Percentiles rank a stretch among this genome's conserved stretches.
Conservation (phyloP, 2,329 filamentous ascomycete genomes). For the Knoxdaviesia proteae region DNA sequence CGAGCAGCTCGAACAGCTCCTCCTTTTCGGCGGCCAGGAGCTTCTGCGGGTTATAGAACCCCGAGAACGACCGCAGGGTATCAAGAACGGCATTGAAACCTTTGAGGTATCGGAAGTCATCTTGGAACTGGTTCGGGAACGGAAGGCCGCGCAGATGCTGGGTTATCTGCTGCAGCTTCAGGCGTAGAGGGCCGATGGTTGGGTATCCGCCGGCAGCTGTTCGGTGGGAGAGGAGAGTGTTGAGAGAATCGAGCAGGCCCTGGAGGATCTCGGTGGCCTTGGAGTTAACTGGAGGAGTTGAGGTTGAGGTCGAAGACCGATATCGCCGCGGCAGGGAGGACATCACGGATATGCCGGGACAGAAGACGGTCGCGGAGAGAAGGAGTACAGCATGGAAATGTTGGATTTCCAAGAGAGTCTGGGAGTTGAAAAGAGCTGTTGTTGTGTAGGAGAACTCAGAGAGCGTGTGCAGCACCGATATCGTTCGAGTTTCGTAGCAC, state of each 20-base stretch:
- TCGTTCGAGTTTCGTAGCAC: too few species aligned
- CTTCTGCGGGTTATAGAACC: slow-evolving; percentile 52
- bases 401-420: too few species aligned
- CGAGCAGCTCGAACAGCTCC: slow-evolving; percentile 46
- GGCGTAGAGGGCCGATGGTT: slow-evolving; percentile 24
- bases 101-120: slow-evolving; percentile 61
- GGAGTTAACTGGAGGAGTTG: slow-evolving; percentile 30
- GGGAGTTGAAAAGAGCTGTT: too few species aligned
- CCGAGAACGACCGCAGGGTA: slow-evolving; percentile 48
- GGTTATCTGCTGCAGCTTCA: slow-evolving; percentile 42
- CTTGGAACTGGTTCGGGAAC: slow-evolving; percentile 35
- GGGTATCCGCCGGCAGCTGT: slow-evolving; percentile 22
- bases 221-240: slow-evolving; percentile 16
- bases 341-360: slow-evolving; percentile 16
- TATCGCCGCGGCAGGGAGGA: slow-evolving; percentile 32
- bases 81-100: slow-evolving; percentile 60
- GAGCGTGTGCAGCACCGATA: too few species aligned
- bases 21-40: slow-evolving; percentile 40
- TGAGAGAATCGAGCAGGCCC: slow-evolving; percentile 27
- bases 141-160: slow-evolving; percentile 33
- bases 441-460: too few species aligned
- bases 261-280: slow-evolving; percentile 40
- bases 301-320: slow-evolving; percentile 43
- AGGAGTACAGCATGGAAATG: too few species aligned
- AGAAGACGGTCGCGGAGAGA: too few species aligned